Base-by-base conservation (phyloP, 176 grass and related monocot genomes). In the Typha latifolia region DNA sequence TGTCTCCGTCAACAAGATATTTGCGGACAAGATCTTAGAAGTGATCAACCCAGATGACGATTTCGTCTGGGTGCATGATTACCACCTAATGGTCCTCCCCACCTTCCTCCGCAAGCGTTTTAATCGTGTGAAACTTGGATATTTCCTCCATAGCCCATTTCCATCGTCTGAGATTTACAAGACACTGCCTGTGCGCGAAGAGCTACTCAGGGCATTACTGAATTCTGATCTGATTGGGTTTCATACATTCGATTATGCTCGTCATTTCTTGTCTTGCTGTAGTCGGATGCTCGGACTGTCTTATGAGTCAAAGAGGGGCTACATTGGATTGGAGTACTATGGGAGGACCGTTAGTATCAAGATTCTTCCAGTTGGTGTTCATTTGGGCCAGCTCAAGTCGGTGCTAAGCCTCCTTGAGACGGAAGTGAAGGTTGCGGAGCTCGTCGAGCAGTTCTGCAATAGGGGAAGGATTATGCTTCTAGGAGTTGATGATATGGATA, bases 401-500 rank as follows among this genome's bases (percentile, higher is more conserved):
- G 91, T 91, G 68, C 76, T 91, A 11, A 71, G n/a, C 3, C 32
- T 77, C 23, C 82, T 79, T 0, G 74, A 88, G 64, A 96, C 92
- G 0, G 82, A 89, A 72, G 77, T 63, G 12, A 96, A 89, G 82
- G 85, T 96, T 20, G 64, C 68, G 0, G 82, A 96, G 55, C 78
- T 96, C 16, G 73, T 82, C 51, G 75, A 77, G 50, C 79, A 73
- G 47, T 96, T 91, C 79, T 72, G 63, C 3, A 73, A 90, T 15
- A 82, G 84, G n/a, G 87, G 82, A 0, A 79, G 63, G 27, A 80
- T 96, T 14, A 90, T 91, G 74, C 68, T 96, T 62, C 85, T 96
- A 6, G 92, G 92, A 22, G 92, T 96, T 13, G 92, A 96, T 68
- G 92, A 96, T 67, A 96, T 96, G 92, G 92, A 96, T 66, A 96